A percentile compares a stretch with the other conserved stretches of the same genome.
phyloP scores from a whole-genome alignment of 2,329 filamentous ascomycete species.

The Akanthomyces muscarius region DNA sequence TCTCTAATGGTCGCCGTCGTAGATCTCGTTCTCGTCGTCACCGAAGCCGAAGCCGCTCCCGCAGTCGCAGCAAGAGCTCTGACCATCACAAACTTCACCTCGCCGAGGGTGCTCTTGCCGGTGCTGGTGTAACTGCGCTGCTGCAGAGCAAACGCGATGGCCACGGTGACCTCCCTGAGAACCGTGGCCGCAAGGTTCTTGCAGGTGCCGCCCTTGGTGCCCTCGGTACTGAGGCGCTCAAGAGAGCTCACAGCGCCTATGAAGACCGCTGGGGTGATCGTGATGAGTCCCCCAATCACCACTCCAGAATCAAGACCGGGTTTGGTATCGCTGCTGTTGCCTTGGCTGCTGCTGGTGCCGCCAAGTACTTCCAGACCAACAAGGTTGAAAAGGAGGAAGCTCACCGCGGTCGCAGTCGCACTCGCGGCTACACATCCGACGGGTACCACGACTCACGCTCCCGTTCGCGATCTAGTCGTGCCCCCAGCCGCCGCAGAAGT shows the following conservation, averaged over 20 bases:
- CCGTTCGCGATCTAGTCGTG: conserved; percentile 38
- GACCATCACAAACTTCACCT: conserved; percentile 54
- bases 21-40: conserved; percentile 38
- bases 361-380: conserved; percentile 59
- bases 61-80: conserved; percentile 46
- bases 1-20: conserved; percentile 41
- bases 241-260: conserved; percentile 58
- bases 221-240: conserved; percentile 57
- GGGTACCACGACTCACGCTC: conserved; percentile 40
- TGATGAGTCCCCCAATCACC: conserved; percentile 37
- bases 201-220: conserved; percentile 61
- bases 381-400: conserved; percentile 58
- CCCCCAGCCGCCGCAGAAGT: conserved; percentile 43
- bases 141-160: conserved; percentile 51
- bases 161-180: conserved; percentile 45
- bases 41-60: conserved; percentile 42
- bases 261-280: conserved; percentile 46
- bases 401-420: conserved; percentile 52
- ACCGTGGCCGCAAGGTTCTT: conserved; percentile 55
- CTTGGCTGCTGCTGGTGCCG: conserved; percentile 60
- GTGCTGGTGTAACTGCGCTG: conserved; percentile 58
- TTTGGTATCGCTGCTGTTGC: conserved; percentile 61
- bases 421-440: conserved; percentile 39
- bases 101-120: conserved; percentile 61
- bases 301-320: conserved; percentile 55